Evolutionary conservation across 2,329 filamentous ascomycete genomes (phyloP), one percentile per base, ranked within the genome.

Genomic region (Aspergillus floridensis): DNA sequence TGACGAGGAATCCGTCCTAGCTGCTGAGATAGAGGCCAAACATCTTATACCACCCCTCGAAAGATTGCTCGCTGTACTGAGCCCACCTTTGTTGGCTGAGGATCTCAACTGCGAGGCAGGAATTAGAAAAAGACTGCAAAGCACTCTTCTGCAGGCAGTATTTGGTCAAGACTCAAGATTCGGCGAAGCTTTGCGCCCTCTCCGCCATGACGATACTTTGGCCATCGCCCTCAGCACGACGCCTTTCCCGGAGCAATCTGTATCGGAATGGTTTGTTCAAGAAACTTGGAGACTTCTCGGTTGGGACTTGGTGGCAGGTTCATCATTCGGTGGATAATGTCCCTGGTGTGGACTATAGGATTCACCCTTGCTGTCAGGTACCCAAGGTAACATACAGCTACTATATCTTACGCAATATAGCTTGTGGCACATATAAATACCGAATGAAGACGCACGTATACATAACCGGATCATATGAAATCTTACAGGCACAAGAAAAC

Each of bases 251-350:
- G 73, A 80, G 29, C 66, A 72, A 16, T 70, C 79, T 8, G 74
- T 80, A 4, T 66, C 77, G 3, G 79, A 83, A 16, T 85, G 83
- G 82, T 86, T 85, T 64, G 77, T 79, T 56, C 77, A 78, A 57
- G 81, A 86, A 63, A 70, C 86, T 2, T 87, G 85, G 85, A 72
- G 76, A 55, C 66, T 86, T 56, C 66, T 87, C 6, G 84, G 85
- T 0, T 87, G 84, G 84, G 82, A 86, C 53, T 59, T 75, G 54
- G 46, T 77, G 49, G 60, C 35, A 54, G 38, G 38, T 7, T 7
- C 14, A 16, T 8, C 14, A 16, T 44, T 44, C n/a, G n/a, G 16
- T 35, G 32, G 4, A 7, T 19, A 6, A 16, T 16, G 26, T 44
- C 6, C 16, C 38, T 19, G 38, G 16, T 44, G 14, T 19, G 14